These are phyloP conservation scores for Pinus taeda DNA, from an alignment of 75 land plant species.

Conservation along the genomic window DNA sequence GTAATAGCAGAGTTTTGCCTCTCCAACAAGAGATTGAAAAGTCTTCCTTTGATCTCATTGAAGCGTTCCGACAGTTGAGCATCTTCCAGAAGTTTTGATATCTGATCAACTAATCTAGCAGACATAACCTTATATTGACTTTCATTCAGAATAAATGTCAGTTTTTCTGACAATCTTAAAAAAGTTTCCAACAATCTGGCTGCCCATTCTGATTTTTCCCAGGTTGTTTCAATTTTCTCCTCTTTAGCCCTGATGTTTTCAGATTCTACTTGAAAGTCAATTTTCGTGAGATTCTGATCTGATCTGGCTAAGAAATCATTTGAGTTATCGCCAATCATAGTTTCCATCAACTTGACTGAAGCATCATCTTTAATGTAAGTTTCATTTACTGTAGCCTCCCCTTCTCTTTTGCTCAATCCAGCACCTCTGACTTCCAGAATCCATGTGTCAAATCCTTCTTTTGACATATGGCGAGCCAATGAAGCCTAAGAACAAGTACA, in stretches of 20 bases:
- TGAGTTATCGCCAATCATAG: constrained; percentile 6
- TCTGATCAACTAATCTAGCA: constrained; percentile 70
- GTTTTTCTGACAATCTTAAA: constrained; percentile 51
- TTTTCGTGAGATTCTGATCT: background rate
- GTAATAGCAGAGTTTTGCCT: constrained; percentile 62
- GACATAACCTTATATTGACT: constrained; percentile 63
- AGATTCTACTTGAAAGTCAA: constrained; percentile 7
- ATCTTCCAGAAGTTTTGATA: constrained; percentile 75
- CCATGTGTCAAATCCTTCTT: constrained; percentile 97
- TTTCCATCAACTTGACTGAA: constrained; percentile 5
- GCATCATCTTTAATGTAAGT: background rate
- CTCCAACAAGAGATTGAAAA: constrained; percentile 61
- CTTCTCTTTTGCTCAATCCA: constrained; percentile 70
- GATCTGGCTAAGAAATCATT: constrained; percentile 19
- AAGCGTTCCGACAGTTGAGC: constrained; percentile 60
- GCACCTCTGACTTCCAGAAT: constrained; percentile 95
- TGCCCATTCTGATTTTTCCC: constrained; percentile 52
- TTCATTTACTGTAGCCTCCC: constrained; percentile 20
- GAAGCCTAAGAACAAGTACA: constrained; percentile 58
- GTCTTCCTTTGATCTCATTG: constrained; percentile 66
- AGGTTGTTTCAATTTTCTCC: constrained; percentile 13
- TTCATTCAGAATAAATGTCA: constrained; percentile 74
- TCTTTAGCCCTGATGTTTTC: constrained; percentile 12
- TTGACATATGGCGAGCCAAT: constrained; percentile 87
- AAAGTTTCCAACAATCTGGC: constrained; percentile 58